Percentiles rank a stretch among this genome's conserved stretches.
These are phyloP conservation scores for Blastocystis sp. DNA, from an alignment of 352 stramenopile species.

Conservation along the genomic window DNA sequence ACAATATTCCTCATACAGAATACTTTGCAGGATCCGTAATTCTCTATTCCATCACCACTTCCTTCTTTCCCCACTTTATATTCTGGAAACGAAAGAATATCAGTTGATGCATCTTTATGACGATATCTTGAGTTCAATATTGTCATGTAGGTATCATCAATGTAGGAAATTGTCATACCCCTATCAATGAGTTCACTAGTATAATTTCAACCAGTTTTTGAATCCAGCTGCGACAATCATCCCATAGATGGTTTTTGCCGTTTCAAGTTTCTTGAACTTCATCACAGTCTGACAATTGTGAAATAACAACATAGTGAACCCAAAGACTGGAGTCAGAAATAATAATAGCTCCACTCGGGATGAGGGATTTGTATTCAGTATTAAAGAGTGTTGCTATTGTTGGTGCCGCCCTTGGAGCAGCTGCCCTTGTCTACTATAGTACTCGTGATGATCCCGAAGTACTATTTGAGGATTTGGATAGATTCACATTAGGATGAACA, in stretches of 20 bases:
- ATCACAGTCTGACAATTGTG: slow-evolving; percentile 44
- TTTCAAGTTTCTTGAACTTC: slow-evolving; percentile 50
- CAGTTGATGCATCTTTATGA: slow-evolving; percentile 35
- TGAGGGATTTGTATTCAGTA: slow-evolving; percentile 9
- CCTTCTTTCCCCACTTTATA: not conserved
- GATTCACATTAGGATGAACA: not conserved
- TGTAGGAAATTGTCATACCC: slow-evolving; percentile 14
- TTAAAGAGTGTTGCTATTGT: not conserved
- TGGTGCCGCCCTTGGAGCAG: not conserved
- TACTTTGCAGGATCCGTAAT: not conserved
- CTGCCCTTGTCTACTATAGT: not conserved
- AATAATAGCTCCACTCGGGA: not conserved
- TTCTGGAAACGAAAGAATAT: slow-evolving; percentile 57
- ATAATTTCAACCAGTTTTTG: not conserved
- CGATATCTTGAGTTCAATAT: slow-evolving; percentile 1
- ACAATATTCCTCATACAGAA: not conserved
- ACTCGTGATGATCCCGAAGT: not conserved
- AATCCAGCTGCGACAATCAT: slow-evolving; percentile 34
- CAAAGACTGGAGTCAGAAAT: not conserved
- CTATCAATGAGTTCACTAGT: not conserved
- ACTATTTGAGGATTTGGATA: not conserved
- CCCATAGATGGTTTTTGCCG: slow-evolving; percentile 16
- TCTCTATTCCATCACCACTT: not conserved
- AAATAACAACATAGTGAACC: slow-evolving; percentile 20
- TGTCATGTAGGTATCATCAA: slow-evolving; percentile 1